Evolutionary conservation across 1,139 yeast genomes (phyloP).

Genomic region (Kodamaea suecica): DNA sequence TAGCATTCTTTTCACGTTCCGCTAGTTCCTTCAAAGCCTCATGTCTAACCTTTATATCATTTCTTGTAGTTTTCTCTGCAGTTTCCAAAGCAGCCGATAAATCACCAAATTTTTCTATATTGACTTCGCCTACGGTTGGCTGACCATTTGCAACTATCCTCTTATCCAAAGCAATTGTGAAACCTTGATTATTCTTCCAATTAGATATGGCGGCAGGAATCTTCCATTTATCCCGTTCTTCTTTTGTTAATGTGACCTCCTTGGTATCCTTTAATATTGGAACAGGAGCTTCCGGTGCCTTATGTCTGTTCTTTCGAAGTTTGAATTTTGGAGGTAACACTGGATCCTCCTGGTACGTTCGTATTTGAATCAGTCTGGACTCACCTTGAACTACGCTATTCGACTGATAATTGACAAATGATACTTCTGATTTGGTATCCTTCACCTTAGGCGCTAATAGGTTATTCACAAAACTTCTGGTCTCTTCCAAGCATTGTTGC

Average conservation of each 20-base stretch:
- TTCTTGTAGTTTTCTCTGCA: slow-evolving; percentile 74
- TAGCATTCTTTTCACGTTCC: slow-evolving; percentile 52
- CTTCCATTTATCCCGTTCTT: slow-evolving; percentile 78
- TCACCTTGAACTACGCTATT: slow-evolving; percentile 12
- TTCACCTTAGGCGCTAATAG: slow-evolving; percentile 12
- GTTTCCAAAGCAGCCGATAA: slow-evolving; percentile 69
- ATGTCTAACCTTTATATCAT: slow-evolving; percentile 61
- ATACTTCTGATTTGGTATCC: slow-evolving; percentile 16
- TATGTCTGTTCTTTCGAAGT: slow-evolving; percentile 67
- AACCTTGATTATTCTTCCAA: slow-evolving; percentile 95
- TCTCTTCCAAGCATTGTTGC: slow-evolving; percentile 27
- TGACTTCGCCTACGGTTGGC: slow-evolving; percentile 36
- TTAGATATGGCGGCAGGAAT: slow-evolving; percentile 92
- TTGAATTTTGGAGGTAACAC: slow-evolving; percentile 80
- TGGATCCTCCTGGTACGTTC: slow-evolving; percentile 64
- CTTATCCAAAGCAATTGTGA: slow-evolving; percentile 77
- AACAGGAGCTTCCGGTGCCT: slow-evolving; percentile 66
- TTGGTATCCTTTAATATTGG: slow-evolving; percentile 34
- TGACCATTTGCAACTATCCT: slow-evolving; percentile 58
- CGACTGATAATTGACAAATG: slow-evolving; percentile 22
- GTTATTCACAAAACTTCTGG: slow-evolving; percentile 23
- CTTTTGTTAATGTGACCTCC: slow-evolving; percentile 54
- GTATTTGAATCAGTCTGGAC: slow-evolving; percentile 27
- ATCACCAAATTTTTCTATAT: slow-evolving; percentile 55
- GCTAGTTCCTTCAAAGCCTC: slow-evolving; percentile 54